These are phyloP conservation scores for Crithidia fasciculata DNA, from an alignment of 208 protist genomes.

Conservation along the genomic window DNA sequence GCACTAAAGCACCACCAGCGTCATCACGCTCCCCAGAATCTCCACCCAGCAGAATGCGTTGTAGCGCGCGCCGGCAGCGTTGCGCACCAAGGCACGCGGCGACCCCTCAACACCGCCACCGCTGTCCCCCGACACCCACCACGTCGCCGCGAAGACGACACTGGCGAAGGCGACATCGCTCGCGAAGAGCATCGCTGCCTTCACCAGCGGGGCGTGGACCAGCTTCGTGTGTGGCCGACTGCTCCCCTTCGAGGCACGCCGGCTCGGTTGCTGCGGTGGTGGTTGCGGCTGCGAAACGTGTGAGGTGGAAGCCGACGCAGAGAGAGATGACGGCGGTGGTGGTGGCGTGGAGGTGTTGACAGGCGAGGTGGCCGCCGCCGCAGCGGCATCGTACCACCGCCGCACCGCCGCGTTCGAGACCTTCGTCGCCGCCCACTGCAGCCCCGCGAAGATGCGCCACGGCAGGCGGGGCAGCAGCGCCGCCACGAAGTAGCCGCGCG, in stretches of 20 bases:
- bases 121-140: neutral
- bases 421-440: neutral
- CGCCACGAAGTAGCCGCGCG: conserved; percentile 32
- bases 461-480: conserved; percentile 29
- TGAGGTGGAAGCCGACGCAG: neutral
- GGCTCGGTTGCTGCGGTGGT: neutral
- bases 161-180: conserved; percentile 22
- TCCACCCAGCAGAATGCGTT: conserved; percentile 30
- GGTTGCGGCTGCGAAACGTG: too few species aligned
- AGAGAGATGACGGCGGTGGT: neutral
- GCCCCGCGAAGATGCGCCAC: conserved; percentile 1
- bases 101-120: neutral
- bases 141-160: conserved; percentile 18
- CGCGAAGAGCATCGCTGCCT: neutral
- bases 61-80: conserved; percentile 19
- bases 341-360: neutral
- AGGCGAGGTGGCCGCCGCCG: neutral
- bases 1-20: neutral
- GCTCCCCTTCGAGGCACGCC: too few species aligned
- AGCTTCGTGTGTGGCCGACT: neutral
- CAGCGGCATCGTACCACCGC: conserved; percentile 12
- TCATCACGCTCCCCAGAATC: conserved; percentile 7
- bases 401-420: conserved; percentile 7
- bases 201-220: conserved; percentile 3
- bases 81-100: conserved; percentile 11